phyloP scores from a whole-genome alignment of 2,329 filamentous ascomycete species.

The Paracoccidioides lutzii region DNA sequence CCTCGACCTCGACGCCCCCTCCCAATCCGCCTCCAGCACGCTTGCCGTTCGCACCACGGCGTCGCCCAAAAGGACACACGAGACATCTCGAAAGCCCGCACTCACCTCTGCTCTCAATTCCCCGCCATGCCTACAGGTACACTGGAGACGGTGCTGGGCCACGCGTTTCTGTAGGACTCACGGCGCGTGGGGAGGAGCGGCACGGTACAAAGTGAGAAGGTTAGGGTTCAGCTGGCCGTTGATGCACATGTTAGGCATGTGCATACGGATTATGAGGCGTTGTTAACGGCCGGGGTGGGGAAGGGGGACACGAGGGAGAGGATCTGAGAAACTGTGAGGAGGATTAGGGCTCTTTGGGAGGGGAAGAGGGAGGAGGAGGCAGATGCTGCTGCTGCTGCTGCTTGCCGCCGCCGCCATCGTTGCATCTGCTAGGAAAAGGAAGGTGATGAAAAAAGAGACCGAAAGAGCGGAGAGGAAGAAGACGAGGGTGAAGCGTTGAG shows the following conservation, averaged over 20 bases:
- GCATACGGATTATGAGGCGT: constrained; percentile 28
- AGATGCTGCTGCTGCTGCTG: not conserved
- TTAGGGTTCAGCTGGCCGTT: constrained; percentile 27
- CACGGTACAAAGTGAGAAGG: constrained; percentile 20
- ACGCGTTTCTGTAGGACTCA: constrained; percentile 31
- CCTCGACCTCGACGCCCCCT: constrained; percentile 34
- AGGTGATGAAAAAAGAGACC: not conserved
- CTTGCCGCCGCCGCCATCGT: not conserved
- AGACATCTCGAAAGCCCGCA: constrained; percentile 15
- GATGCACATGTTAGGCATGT: constrained; percentile 33
- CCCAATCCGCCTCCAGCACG: constrained; percentile 26
- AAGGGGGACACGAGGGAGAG: constrained; percentile 20
- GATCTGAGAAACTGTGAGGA: constrained; percentile 20
- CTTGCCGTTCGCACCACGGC: constrained; percentile 27
- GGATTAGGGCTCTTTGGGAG: constrained; percentile 21
- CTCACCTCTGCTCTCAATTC: constrained; percentile 22
- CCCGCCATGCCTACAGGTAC: constrained; percentile 26
- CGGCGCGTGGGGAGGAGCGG: constrained; percentile 28
- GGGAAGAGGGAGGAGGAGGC: constrained; percentile 6
- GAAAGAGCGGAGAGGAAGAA: not conserved
- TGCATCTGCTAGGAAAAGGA: not conserved
- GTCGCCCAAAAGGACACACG: constrained; percentile 26
- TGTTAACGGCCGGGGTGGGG: constrained; percentile 18
- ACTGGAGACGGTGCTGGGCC: constrained; percentile 22
- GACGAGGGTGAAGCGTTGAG: not conserved